phyloP scores from a whole-genome alignment of 768 basidiomycete species.

The Lactifluus subvellereus region DNA sequence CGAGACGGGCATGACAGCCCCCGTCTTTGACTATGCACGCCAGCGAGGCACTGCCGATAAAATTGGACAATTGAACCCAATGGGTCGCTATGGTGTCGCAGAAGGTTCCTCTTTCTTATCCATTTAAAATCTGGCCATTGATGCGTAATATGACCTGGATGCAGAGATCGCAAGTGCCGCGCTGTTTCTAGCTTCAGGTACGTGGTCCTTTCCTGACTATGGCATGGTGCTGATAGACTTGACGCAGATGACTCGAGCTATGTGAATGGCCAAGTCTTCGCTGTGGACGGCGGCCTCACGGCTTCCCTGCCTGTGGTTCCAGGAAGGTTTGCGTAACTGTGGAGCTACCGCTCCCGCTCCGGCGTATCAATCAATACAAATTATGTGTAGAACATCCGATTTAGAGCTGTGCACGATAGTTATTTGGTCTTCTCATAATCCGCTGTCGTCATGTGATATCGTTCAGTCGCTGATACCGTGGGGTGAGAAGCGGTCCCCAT shows the following conservation, averaged over 20 bases:
- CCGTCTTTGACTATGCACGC: constrained; percentile 73
- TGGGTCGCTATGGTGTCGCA: constrained; percentile 75
- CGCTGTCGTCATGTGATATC: neutral
- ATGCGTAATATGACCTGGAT: neutral
- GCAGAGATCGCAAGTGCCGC: constrained; percentile 83
- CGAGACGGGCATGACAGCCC: constrained; percentile 85
- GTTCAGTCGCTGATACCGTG: no score
- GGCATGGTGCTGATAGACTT: neutral
- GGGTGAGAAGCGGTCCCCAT: neutral
- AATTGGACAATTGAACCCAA: constrained; percentile 79
- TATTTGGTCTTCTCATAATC: neutral
- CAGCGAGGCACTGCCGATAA: constrained; percentile 65
- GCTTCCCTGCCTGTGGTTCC: constrained; percentile 74
- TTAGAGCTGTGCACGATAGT: neutral
- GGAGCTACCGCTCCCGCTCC: neutral
- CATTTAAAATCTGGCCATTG: constrained; percentile 13
- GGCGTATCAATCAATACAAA: neutral
- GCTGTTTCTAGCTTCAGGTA: constrained; percentile 84
- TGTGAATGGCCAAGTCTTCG: constrained; percentile 84
- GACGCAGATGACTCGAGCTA: constrained; percentile 79
- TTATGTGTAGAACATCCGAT: neutral
- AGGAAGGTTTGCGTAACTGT: constrained; percentile 56
- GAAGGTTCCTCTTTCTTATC: constrained; percentile 48
- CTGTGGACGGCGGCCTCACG: constrained; percentile 83
- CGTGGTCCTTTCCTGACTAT: neutral